These are phyloP conservation scores for Phytophthora sp. DNA, from an alignment of 352 stramenopile species.

Conservation along the genomic window DNA sequence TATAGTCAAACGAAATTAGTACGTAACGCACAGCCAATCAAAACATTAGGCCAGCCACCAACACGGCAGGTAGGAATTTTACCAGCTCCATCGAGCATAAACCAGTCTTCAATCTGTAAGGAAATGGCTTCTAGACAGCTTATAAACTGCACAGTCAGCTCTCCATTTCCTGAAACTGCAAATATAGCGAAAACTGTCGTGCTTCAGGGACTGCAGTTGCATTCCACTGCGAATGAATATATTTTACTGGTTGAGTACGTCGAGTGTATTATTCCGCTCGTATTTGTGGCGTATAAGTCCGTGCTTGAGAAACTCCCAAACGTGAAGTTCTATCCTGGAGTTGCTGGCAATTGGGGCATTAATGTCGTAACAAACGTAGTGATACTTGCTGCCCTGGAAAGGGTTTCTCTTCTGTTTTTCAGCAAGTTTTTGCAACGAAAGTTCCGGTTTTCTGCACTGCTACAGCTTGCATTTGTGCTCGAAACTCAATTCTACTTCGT, in stretches of 20 bases:
- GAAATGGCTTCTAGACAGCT: too few species aligned
- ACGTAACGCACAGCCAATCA: too few species aligned
- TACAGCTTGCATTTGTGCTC: constrained; percentile 46
- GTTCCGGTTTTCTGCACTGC: constrained; percentile 32
- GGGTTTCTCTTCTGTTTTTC: constrained; percentile 33
- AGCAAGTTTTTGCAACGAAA: constrained; percentile 25
- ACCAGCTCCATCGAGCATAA: too few species aligned
- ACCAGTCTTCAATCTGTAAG: too few species aligned
- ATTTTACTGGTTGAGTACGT: constrained; percentile 35
- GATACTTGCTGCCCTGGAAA: constrained; percentile 34
- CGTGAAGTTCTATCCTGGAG: constrained; percentile 25
- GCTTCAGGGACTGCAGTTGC: constrained; percentile 26
- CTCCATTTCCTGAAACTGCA: too few species aligned
- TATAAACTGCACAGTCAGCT: too few species aligned
- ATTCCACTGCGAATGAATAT: constrained; percentile 38
- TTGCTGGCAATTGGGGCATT: background rate
- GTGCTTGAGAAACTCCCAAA: constrained; percentile 34
- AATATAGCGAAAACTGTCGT: too few species aligned
- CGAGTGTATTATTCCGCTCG: constrained; percentile 30
- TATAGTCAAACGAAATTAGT: too few species aligned
- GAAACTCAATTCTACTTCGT: constrained; percentile 26
- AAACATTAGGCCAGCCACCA: too few species aligned
- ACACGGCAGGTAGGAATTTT: too few species aligned
- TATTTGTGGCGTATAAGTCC: constrained; percentile 31
- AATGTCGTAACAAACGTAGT: background rate